Base-by-base conservation (phyloP, 2,329 filamentous ascomycete species). In the Xylaria sp. region DNA sequence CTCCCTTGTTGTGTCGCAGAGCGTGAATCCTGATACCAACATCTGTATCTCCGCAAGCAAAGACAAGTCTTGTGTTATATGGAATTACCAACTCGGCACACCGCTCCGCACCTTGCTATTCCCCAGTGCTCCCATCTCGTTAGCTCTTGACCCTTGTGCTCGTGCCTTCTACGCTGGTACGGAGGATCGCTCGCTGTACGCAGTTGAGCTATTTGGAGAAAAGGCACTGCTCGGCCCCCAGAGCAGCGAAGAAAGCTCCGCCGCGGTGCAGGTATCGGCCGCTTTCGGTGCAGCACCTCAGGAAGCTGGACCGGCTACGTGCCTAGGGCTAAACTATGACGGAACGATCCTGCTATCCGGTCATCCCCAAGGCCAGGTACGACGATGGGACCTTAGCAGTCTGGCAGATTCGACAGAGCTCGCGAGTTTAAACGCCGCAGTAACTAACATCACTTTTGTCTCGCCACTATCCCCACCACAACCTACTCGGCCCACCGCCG, bases 61-160 rank as follows among this genome's bases (percentile, higher is more conserved):
- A 74, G 96, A 98, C 81, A 94, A 93, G 80, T 96, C 93, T 7
- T 93, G 93, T 74, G 90, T 97, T 75, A 85, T 97, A 68, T 99
- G 96, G 96, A 94, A 98, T 81, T 97, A 97, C 78, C 89, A 90
- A 69, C 92, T 89, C 0, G 93, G 93, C 47, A 87, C 89, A 68
- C 84, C 91, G 11, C 82, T 98, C 65, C 89, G 94, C 51, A 98
- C 94, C 3, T 89, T 97, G 71, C 85, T 98, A 48, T 88, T 98
- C 65, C 89, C 92, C 1, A 85, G 86, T n/a, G 83, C 86, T 19
- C 93, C 94, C 17, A 84, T 91, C 34, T 94, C 91, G 74, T 79
- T 95, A 39, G 83, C 88, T 8, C 83, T 98, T 4, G 96, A 98
- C 79, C 92, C 94, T 0, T 93, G 90, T 68, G 91, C 95, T 71